Base-by-base conservation (phyloP, 2,329 filamentous ascomycete species). In the Cytospora piceicola region DNA sequence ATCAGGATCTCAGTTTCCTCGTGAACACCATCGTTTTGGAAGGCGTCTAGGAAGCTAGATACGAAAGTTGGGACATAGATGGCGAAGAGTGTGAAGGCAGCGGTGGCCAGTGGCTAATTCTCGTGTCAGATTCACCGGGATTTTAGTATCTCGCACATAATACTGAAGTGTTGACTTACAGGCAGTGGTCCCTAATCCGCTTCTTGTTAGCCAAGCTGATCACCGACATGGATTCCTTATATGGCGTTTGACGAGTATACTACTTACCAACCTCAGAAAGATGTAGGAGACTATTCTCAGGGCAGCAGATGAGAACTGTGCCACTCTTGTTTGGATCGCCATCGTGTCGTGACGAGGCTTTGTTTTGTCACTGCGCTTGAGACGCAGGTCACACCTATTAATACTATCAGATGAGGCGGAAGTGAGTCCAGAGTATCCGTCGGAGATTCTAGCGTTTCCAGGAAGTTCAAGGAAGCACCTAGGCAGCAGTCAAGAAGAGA, bases 11-110 rank as follows among this genome's bases (percentile, higher is more conserved):
- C 84, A 27, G 90, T 78, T 68, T 89, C 79, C 69, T 90, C 86
- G 66, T 86, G 84, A 29, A 90, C 77, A 6, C 90, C 73, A 57
- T 85, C 80, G 71, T 88, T 84, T 66, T 83, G 79, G 8, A 86
- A 80, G 64, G 86, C 84, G 20, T 81, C 81, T 30, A 84, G 76
- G 73, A 85, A 88, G 70, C 83, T 86, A 15, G 81, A 78, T 59
- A 90, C 75, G 75, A 90, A 91, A 0, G 88, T 81, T 0, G 88
- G 83, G 0, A 89, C 73, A 70, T 92, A 92, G 65, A 92, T 76
- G 29, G 85, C 87, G 67, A 90, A 88, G 2, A 90, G 78, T 0
- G 89, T 82, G 64, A 87, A 87, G 4, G 88, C 79, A 14, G 83
- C 71, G 17, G 70, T 64, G 7, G 75, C 72, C 3, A 73, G 42